Evolutionary conservation across 1,284 basidiomycete genomes (phyloP).

Genomic region (Somion occarium): DNA sequence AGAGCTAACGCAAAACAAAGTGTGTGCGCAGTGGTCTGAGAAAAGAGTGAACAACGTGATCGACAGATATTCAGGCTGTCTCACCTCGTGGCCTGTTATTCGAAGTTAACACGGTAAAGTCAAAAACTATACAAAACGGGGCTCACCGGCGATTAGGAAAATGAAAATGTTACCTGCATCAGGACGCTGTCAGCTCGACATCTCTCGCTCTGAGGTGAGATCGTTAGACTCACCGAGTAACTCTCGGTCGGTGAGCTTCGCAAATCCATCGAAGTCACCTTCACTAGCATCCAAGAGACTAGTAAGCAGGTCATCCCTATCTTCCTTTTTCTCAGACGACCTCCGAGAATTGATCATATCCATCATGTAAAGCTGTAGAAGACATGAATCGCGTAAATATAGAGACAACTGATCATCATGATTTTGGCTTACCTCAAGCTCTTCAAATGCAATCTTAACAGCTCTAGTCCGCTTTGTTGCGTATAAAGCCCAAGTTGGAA

Average conservation of each 20-base stretch:
- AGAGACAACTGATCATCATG: background rate
- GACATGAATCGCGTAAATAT: background rate
- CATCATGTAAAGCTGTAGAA: slow-evolving; percentile 41
- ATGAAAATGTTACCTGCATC: slow-evolving; percentile 43
- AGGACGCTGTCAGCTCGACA: background rate
- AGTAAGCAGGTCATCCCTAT: slow-evolving; percentile 50
- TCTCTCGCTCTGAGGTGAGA: no score
- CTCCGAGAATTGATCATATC: slow-evolving; percentile 52
- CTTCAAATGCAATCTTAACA: slow-evolving; percentile 40
- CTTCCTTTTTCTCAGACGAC: slow-evolving; percentile 32
- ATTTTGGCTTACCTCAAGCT: slow-evolving; percentile 41
- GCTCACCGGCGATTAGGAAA: slow-evolving; percentile 40
- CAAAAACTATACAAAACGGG: background rate
- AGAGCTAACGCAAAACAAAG: slow-evolving; percentile 49
- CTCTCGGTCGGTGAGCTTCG: slow-evolving; percentile 41
- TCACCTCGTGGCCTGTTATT: slow-evolving; percentile 47
- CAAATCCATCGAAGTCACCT: slow-evolving; percentile 27
- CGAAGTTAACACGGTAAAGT: background rate
- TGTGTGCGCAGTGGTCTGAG: slow-evolving; percentile 43
- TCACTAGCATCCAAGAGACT: slow-evolving; percentile 48
- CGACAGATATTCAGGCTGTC: no score
- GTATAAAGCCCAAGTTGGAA: slow-evolving; percentile 40
- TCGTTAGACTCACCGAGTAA: slow-evolving; percentile 39
- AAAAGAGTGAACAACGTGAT: no score
- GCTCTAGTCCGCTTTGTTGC: slow-evolving; percentile 34